These are phyloP conservation scores for Astragalus glycyphyllos DNA, from an alignment of 306 rosid species.

Conservation along the genomic window DNA sequence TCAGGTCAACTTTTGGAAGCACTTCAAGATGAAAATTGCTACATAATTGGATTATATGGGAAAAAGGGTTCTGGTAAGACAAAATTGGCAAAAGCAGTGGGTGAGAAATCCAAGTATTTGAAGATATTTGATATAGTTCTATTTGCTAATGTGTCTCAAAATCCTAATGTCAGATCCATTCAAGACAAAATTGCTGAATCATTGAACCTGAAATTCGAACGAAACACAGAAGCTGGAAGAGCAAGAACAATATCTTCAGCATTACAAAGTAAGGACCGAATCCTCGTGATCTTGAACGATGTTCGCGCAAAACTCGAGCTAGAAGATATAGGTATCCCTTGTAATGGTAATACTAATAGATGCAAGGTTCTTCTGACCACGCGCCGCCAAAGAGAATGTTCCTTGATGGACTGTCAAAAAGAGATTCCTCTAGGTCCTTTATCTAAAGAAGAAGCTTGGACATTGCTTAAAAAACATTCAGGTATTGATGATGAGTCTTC, in stretches of 20 bases:
- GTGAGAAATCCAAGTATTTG: not conserved
- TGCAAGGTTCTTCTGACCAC: conserved; percentile 37
- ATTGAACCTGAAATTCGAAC: not conserved
- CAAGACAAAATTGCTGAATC: conserved; percentile 38
- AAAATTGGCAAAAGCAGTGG: conserved; percentile 27
- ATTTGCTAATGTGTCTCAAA: conserved; percentile 23
- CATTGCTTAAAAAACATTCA: not conserved
- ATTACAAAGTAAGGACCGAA: not conserved
- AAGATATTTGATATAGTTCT: not conserved
- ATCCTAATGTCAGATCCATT: not conserved
- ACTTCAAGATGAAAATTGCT: conserved; percentile 3
- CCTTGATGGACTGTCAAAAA: conserved; percentile 28
- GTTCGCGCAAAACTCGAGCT: conserved; percentile 11
- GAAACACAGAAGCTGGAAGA: conserved; percentile 9
- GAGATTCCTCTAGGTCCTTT: not conserved
- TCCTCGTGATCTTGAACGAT: conserved; percentile 34
- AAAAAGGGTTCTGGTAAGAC: conserved; percentile 37
- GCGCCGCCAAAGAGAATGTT: not conserved
- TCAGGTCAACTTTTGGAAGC: conserved; percentile 19
- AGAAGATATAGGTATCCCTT: conserved; percentile 39
- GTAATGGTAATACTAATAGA: not conserved
- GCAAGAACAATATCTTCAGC: not conserved
- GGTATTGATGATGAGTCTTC: not conserved
- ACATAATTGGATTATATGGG: conserved; percentile 32
- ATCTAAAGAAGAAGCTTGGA: conserved; percentile 33